Evolutionary conservation across 2,329 filamentous ascomycete species (phyloP), one percentile per base, ranked within the genome.

Genomic region (Ophiostoma himal-ulmi): DNA sequence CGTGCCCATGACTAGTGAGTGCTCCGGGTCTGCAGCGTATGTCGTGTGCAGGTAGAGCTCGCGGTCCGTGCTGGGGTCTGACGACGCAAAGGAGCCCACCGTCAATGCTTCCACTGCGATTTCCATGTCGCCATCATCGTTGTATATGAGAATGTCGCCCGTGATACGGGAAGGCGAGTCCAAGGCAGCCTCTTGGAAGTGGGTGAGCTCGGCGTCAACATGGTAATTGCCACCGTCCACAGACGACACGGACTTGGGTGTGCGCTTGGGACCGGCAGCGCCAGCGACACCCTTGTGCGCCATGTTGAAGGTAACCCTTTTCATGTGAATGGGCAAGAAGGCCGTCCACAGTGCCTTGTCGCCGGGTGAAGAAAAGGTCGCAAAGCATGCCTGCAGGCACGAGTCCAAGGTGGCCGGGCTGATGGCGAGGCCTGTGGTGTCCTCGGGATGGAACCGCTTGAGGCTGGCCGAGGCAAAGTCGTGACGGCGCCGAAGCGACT

Each of bases 331-430:
- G 0, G 81, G 81, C 0, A 83, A 75, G 71, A 83, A 82, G 0
- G 79, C 76, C 1, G 80, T 81, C 81, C 81, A 83, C 0, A 83
- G 76, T 0, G 80, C 77, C 77, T 75, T 76, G 57, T 83, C 81
- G 13, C 79, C 80, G 0, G 81, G 80, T 0, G 78, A 80, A 0
- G 81, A 76, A 34, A 80, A 79, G 0, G 81, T 76, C n/a, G 80
- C 75, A 69, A 82, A 83, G 0, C 80, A 79, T 0, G 80, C 77
- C 67, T 83, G 81, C 7, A 83, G 77, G 70, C 80, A 82, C 26
- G 75, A 77, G 67, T 83, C 81, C 10, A 83, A 74, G 0, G 78
- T 81, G 0, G 81, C 81, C 1, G 81, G 81, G 71, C 81, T 82
- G 36, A 81, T 73, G 3, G 71, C 65, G 13, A 83, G 71, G 0